Conservation (phyloP, 805 yeast species). For the Candida nanaspora region DNA sequence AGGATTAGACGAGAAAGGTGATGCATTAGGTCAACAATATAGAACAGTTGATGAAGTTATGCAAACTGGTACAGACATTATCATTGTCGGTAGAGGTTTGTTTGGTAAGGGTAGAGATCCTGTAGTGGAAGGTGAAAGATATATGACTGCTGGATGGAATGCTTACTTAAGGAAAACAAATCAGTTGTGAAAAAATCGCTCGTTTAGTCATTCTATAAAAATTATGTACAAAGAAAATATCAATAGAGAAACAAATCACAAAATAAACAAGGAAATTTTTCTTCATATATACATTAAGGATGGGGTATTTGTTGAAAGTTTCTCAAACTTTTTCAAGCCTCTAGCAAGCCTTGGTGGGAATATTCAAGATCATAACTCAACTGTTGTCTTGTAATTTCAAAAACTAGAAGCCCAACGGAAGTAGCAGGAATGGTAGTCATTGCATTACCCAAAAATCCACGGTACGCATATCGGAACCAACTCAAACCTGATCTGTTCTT, state of each 20-base stretch:
- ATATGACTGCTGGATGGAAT: slow-evolving; percentile 90
- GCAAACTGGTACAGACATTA: slow-evolving; percentile 82
- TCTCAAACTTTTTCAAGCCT: too few relatives aligned
- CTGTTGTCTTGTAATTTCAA: slow-evolving; percentile 66
- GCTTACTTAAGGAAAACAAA: slow-evolving; percentile 54
- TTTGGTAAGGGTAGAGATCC: slow-evolving; percentile 95
- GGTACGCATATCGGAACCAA: slow-evolving; percentile 65
- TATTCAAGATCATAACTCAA: slow-evolving; percentile 21
- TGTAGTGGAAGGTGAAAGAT: slow-evolving; percentile 76
- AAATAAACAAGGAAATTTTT: too few relatives aligned
- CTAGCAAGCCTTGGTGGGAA: too few relatives aligned
- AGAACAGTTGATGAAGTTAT: slow-evolving; percentile 85
- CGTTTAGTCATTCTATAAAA: background rate
- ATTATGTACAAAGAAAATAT: slow-evolving; percentile 1
- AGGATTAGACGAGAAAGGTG: slow-evolving; percentile 95
- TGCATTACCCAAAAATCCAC: slow-evolving; percentile 70
- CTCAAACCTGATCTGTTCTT: slow-evolving; percentile 46
- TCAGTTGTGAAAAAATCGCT: slow-evolving; percentile 6
- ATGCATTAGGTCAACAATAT: slow-evolving; percentile 92
- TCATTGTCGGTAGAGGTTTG: slow-evolving; percentile 97
- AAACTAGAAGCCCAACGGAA: slow-evolving; percentile 74
- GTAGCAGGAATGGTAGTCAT: slow-evolving; percentile 81
- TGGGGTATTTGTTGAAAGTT: too few relatives aligned
- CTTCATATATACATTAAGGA: too few relatives aligned
- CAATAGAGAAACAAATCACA: background rate